Conservation (phyloP, 1,139 yeast species). For the Lodderomyces theae region DNA sequence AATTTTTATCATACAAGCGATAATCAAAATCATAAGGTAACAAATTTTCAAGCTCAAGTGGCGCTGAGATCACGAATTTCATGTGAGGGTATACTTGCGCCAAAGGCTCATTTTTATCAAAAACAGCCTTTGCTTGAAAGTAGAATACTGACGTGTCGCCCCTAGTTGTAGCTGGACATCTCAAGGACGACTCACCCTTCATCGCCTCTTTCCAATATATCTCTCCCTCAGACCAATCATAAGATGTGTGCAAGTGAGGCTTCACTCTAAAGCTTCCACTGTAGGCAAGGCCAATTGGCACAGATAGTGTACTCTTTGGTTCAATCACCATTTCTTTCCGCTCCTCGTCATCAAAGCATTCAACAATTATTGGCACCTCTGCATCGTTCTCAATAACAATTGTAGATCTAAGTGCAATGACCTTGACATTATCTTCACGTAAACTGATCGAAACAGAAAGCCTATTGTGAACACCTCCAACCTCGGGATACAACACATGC, state of each 20-base stretch:
- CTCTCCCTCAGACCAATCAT: slow-evolving; percentile 63
- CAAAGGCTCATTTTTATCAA: slow-evolving; percentile 62
- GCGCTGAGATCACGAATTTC: slow-evolving; percentile 77
- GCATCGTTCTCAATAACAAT: slow-evolving; percentile 69
- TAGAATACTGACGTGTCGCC: slow-evolving; percentile 50
- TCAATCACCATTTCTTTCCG: slow-evolving; percentile 35
- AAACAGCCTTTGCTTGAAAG: slow-evolving; percentile 73
- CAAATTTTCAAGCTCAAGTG: slow-evolving; percentile 79
- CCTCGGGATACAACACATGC: slow-evolving; percentile 63
- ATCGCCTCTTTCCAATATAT: slow-evolving; percentile 67
- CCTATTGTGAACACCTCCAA: slow-evolving; percentile 65
- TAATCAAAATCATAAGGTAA: slow-evolving; percentile 80
- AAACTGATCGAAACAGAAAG: slow-evolving; percentile 68
- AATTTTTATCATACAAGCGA: slow-evolving; percentile 72
- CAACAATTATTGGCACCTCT: slow-evolving; percentile 53
- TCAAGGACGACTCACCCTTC: slow-evolving; percentile 49
- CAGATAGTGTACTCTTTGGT: slow-evolving; percentile 56
- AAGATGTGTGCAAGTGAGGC: slow-evolving; percentile 55
- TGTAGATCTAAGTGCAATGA: slow-evolving; percentile 73
- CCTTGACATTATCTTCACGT: slow-evolving; percentile 75
- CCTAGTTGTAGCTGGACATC: slow-evolving; percentile 49
- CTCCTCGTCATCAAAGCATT: slow-evolving; percentile 23
- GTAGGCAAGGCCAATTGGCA: slow-evolving; percentile 74
- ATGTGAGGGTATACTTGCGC: slow-evolving; percentile 81
- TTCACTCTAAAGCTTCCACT: slow-evolving; percentile 54